phyloP scores from a whole-genome alignment of 179 eudicot species.

The Vitellaria paradoxa region DNA sequence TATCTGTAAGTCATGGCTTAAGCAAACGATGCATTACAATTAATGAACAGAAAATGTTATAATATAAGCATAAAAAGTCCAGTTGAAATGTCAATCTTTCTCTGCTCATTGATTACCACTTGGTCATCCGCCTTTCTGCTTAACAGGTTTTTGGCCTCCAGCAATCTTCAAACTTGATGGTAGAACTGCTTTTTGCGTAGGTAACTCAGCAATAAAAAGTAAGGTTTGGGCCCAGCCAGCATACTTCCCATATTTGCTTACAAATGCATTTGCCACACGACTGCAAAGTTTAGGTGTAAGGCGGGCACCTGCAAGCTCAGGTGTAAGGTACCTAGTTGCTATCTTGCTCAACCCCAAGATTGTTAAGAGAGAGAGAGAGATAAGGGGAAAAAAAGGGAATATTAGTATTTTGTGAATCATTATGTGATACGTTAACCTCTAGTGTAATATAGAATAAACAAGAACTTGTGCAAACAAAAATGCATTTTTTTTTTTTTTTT shows the following conservation, averaged over 20 bases:
- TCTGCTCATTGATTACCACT: constrained; percentile 10
- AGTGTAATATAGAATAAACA: background rate
- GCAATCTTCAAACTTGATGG: constrained; percentile 23
- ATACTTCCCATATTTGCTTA: constrained; percentile 81
- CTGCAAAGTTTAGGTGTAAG: constrained; percentile 59
- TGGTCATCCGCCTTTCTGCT: constrained; percentile 14
- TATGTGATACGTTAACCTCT: background rate
- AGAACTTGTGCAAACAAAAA: background rate
- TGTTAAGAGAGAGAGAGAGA: background rate
- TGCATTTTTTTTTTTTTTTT: background rate
- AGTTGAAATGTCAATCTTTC: background rate
- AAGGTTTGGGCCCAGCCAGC: constrained; percentile 99
- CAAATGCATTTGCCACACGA: constrained; percentile 90
- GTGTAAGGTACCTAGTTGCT: constrained; percentile 82
- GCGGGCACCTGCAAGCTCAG: constrained; percentile 79
- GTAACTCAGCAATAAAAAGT: constrained; percentile 89
- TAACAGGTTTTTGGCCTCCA: constrained; percentile 26
- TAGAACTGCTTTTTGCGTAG: constrained; percentile 72
- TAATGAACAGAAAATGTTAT: background rate
- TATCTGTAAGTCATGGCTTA: constrained; percentile 1
- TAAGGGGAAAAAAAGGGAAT: constrained; percentile 17
- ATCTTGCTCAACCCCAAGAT: constrained; percentile 38
- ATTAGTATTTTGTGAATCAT: background rate
- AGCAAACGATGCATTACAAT: constrained; percentile 9
- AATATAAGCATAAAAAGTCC: background rate